phyloP scores from a whole-genome alignment of 257 asterid genomes.

The Paulownia fortunei region DNA sequence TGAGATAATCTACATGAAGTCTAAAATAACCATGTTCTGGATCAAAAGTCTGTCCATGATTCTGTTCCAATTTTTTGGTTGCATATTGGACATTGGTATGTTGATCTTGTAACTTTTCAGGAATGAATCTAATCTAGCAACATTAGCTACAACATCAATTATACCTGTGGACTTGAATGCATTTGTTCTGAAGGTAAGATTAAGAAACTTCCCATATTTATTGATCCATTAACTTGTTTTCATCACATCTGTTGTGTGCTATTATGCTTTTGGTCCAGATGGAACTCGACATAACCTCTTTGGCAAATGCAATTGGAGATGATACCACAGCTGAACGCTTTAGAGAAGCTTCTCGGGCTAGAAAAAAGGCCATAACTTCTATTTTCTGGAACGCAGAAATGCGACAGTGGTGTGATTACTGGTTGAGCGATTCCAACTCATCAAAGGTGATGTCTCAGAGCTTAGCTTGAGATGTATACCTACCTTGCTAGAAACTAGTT shows the following conservation, averaged over 20 bases:
- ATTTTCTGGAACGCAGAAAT: conserved; percentile 71
- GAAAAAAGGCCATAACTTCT: conserved; percentile 70
- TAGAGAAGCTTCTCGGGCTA: conserved; percentile 57
- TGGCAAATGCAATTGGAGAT: conserved; percentile 69
- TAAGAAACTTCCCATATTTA: conserved; percentile 3
- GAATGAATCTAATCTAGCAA: conserved; percentile 69
- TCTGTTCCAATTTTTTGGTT: neutral
- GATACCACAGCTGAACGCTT: conserved; percentile 38
- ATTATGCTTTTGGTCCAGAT: conserved; percentile 49
- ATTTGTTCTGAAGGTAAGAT: conserved; percentile 71
- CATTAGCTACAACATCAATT: conserved; percentile 71
- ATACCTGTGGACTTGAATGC: conserved; percentile 93
- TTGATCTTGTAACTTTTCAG: conserved; percentile 41
- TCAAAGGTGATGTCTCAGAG: conserved; percentile 41
- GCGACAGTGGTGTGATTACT: conserved; percentile 94
- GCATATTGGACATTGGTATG: neutral
- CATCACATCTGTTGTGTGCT: neutral
- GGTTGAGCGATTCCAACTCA: conserved; percentile 49
- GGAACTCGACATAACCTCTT: conserved; percentile 79
- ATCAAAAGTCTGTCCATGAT: neutral
- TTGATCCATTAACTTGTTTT: neutral
- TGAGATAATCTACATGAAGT: neutral
- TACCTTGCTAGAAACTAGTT: neutral
- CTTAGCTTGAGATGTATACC: neutral
- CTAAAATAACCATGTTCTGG: neutral